Evolutionary conservation across 352 stramenopile genomes (phyloP).

Genomic region (Hyaloperonospora arabidopsidis): DNA sequence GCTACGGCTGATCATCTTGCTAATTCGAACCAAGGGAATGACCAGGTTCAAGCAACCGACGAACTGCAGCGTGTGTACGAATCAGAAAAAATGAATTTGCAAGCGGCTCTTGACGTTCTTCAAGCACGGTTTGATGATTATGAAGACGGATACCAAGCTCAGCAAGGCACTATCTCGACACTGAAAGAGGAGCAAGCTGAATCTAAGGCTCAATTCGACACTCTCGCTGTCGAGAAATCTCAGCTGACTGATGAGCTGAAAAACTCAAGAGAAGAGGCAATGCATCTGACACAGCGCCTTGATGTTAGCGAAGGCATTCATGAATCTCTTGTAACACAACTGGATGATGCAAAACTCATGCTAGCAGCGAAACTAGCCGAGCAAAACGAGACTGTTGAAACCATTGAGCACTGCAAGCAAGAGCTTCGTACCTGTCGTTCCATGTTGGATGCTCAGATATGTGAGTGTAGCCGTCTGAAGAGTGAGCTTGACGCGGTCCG

Average conservation of each 20-base stretch:
- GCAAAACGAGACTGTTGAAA: constrained; percentile 7
- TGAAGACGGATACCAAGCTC: constrained; percentile 9
- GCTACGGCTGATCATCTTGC: constrained; percentile 2
- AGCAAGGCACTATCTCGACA: constrained; percentile 11
- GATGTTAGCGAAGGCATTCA: constrained; percentile 9
- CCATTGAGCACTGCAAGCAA: constrained; percentile 13
- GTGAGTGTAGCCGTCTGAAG: constrained; percentile 16
- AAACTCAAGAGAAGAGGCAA: constrained; percentile 11
- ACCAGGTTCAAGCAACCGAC: constrained; percentile 6
- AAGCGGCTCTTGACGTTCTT: constrained; percentile 5
- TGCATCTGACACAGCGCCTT: constrained; percentile 8
- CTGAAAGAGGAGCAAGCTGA: constrained; percentile 11
- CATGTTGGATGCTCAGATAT: constrained; percentile 11
- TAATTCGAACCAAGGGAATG: constrained; percentile 5
- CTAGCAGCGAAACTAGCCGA: constrained; percentile 15
- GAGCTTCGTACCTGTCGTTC: constrained; percentile 13
- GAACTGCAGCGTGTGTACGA: constrained; percentile 12
- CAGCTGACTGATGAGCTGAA: constrained; percentile 7
- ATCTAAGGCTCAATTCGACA: constrained; percentile 3
- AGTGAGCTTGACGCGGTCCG: constrained; percentile 13
- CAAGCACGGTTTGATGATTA: constrained; percentile 11
- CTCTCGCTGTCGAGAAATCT: constrained; percentile 13
- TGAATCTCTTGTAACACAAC: constrained; percentile 12
- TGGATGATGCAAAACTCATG: constrained; percentile 8
- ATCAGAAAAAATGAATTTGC: background rate